phyloP scores from a whole-genome alignment of 352 stramenopile species.

The Pythium brassicae region DNA sequence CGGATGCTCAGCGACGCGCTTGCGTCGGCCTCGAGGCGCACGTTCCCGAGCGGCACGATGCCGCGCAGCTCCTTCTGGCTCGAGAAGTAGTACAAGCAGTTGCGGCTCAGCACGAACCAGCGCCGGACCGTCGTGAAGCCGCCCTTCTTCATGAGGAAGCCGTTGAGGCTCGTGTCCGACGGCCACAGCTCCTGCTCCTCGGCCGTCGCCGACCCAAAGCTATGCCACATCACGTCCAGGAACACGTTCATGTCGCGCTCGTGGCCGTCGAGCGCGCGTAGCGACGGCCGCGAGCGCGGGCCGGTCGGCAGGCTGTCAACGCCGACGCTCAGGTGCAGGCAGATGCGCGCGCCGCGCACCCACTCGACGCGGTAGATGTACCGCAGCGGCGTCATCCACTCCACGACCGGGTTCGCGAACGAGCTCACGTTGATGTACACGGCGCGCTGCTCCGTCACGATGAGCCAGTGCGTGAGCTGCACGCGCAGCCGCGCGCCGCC shows the following conservation, averaged over 20 bases:
- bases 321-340: constrained; percentile 77
- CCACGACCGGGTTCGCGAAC: constrained; percentile 68
- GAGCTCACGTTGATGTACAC: constrained; percentile 85
- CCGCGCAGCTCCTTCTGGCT: constrained; percentile 73
- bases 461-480: constrained; percentile 79
- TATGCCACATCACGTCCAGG: constrained; percentile 85
- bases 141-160: constrained; percentile 79
- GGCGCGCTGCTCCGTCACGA: constrained; percentile 82
- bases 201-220: constrained; percentile 72
- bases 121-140: constrained; percentile 76
- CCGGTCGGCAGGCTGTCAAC: constrained; percentile 83
- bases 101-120: constrained; percentile 87
- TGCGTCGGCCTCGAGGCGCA: constrained; percentile 64
- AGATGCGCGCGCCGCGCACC: constrained; percentile 53
- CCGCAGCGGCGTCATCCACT: constrained; percentile 87
- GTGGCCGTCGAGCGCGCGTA: constrained; percentile 69
- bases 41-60: constrained; percentile 82
- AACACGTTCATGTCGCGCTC: constrained; percentile 87
- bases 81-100: constrained; percentile 88
- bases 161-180: constrained; percentile 85
- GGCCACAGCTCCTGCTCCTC: constrained; percentile 87
- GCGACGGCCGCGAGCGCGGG: constrained; percentile 57
- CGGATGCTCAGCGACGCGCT: constrained; percentile 50
- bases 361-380: constrained; percentile 85
- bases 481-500: constrained; percentile 52